Percentiles rank a stretch among this genome's conserved stretches.
These are phyloP conservation scores for Fonsecaea pedrosoi DNA, from an alignment of 2,329 filamentous ascomycete genomes.

Conservation along the genomic window DNA sequence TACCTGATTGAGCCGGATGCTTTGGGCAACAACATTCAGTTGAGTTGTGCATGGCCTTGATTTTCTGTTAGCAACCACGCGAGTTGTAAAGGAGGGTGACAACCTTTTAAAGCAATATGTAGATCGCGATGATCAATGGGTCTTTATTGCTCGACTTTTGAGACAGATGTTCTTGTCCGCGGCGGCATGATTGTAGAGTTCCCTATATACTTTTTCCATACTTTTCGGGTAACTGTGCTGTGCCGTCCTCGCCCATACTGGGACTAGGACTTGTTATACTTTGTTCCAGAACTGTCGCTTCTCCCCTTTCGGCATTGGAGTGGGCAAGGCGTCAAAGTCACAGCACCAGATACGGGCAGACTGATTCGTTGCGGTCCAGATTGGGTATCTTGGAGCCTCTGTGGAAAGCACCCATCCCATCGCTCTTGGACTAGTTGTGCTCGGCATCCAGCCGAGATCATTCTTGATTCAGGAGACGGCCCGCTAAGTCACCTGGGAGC, in stretches of 20 bases:
- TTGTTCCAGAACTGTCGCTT: neutral
- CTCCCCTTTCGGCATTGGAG: neutral
- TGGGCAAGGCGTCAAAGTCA: neutral
- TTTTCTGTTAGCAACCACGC: neutral
- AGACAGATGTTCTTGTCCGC: neutral
- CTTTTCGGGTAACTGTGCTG: neutral
- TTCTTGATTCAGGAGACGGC: constrained; percentile 1
- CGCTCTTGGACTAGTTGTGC: neutral
- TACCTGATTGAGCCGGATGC: neutral
- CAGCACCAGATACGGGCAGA: neutral
- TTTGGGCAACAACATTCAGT: neutral
- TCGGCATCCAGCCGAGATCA: neutral
- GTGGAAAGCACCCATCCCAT: neutral
- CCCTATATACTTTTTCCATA: neutral
- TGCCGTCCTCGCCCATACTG: neutral
- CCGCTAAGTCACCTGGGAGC: neutral
- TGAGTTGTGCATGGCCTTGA: neutral
- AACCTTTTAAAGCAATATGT: neutral
- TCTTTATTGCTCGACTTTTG: neutral
- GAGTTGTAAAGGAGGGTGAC: neutral
- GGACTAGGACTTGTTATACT: neutral
- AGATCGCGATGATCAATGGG: neutral
- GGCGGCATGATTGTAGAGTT: neutral
- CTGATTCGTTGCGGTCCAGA: neutral
- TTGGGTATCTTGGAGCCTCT: neutral